These are phyloP conservation scores for Hypoxylon sp. DNA, from an alignment of 2,329 filamentous ascomycete genomes.

Conservation along the genomic window DNA sequence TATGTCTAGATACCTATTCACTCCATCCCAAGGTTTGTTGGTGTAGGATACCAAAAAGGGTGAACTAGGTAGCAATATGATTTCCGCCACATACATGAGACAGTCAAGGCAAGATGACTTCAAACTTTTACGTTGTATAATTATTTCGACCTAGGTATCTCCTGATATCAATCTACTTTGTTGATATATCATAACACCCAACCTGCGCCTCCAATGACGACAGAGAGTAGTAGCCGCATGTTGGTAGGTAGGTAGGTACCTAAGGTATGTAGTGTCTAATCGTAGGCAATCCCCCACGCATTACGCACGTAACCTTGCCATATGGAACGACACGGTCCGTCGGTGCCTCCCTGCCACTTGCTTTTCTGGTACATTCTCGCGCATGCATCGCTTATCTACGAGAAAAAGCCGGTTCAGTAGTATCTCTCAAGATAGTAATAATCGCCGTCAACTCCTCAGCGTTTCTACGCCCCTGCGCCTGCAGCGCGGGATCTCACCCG, in stretches of 20 bases:
- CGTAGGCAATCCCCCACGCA: constrained; percentile 32
- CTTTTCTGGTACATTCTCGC: neutral
- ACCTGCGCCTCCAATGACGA: constrained; percentile 20
- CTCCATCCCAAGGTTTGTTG: constrained; percentile 5
- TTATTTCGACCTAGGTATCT: constrained; percentile 4
- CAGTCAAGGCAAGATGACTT: constrained; percentile 18
- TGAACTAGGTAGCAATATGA: constrained; percentile 1
- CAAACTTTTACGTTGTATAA: constrained; percentile 11
- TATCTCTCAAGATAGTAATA: constrained; percentile 31
- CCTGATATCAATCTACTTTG: constrained; percentile 15
- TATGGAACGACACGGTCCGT: constrained; percentile 31
- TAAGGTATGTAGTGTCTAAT: too few relatives aligned
- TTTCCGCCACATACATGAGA: constrained; percentile 20
- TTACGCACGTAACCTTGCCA: constrained; percentile 30
- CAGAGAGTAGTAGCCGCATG: neutral
- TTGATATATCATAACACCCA: constrained; percentile 21
- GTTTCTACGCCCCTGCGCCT: constrained; percentile 12
- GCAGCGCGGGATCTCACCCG: constrained; percentile 2
- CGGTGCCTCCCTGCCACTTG: constrained; percentile 8
- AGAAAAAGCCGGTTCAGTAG: constrained; percentile 9
- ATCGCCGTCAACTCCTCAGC: constrained; percentile 19
- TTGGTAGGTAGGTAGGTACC: constrained; percentile 4
- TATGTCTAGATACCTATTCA: neutral
- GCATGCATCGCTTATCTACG: constrained; percentile 24
- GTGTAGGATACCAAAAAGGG: constrained; percentile 13